These are phyloP conservation scores for Neurospora sp. DNA, from an alignment of 495 filamentous ascomycete genomes.

Conservation along the genomic window DNA sequence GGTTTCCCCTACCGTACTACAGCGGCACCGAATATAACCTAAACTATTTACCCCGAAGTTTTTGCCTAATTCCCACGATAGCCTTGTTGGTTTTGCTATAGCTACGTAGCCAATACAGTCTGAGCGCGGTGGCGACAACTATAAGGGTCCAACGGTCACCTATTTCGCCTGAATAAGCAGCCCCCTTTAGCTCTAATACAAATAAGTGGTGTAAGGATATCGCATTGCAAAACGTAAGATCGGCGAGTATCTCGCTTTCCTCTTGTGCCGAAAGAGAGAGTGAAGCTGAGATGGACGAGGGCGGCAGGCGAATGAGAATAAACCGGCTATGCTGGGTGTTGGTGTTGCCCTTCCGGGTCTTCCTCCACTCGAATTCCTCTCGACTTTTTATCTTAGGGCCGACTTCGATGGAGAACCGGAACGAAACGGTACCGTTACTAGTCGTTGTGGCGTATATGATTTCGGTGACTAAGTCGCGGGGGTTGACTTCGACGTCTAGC, in stretches of 20 bases:
- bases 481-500: background rate
- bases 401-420: conserved; percentile 6
- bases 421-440: background rate
- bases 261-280: background rate
- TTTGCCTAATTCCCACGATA: background rate
- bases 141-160: conserved; percentile 11
- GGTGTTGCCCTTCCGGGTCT: background rate
- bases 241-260: conserved; percentile 1
- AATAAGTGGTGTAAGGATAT: conserved; percentile 2
- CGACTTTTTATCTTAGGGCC: background rate
- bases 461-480: conserved; percentile 3
- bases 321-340: background rate
- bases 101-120: conserved; percentile 2
- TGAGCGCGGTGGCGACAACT: conserved; percentile 6
- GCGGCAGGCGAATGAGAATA: background rate
- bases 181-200: conserved; percentile 7
- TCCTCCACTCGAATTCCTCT: conserved; percentile 11
- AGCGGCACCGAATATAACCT: no score
- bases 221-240: conserved; percentile 1
- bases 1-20: no score
- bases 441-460: background rate
- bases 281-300: background rate
- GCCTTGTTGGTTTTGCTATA: conserved; percentile 7
- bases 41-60: background rate
- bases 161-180: conserved; percentile 3